These are phyloP conservation scores for Microdochium bolleyi DNA, from an alignment of 2,329 filamentous ascomycete species.

Conservation along the genomic window DNA sequence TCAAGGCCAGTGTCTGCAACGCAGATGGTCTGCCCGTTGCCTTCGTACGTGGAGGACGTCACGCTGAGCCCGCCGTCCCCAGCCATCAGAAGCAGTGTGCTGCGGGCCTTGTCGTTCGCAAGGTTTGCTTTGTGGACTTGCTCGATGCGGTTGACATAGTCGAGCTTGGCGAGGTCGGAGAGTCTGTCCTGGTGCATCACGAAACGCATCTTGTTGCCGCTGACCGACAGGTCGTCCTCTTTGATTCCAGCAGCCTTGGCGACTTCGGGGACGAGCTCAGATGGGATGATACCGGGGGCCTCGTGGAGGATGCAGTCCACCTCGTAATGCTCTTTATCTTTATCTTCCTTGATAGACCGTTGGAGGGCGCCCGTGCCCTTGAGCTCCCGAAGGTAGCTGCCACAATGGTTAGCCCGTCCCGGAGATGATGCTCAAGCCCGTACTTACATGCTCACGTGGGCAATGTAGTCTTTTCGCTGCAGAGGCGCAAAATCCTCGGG, in stretches of 20 bases:
- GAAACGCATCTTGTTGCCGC: background rate
- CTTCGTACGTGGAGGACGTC: background rate
- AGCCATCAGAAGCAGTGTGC: background rate
- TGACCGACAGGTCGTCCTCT: background rate
- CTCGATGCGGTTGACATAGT: background rate
- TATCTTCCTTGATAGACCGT: background rate
- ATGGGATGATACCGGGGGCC: background rate
- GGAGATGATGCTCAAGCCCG: background rate
- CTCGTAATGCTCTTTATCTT: background rate
- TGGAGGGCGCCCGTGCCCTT: background rate
- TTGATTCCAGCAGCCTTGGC: background rate
- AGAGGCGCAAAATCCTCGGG: background rate
- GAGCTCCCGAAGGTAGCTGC: background rate
- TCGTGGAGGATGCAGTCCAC: background rate
- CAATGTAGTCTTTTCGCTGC: background rate
- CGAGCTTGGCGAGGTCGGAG: background rate
- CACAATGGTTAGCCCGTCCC: background rate
- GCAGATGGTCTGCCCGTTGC: background rate
- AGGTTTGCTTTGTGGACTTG: background rate
- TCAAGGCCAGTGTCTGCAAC: background rate
- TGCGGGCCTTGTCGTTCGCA: background rate
- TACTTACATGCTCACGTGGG: background rate
- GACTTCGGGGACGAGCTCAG: background rate
- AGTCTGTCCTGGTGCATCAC: background rate
- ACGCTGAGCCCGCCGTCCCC: background rate